Evolutionary conservation across 2,329 filamentous ascomycete species (phyloP).

Genomic region (Ophiocordyceps robertsii): DNA sequence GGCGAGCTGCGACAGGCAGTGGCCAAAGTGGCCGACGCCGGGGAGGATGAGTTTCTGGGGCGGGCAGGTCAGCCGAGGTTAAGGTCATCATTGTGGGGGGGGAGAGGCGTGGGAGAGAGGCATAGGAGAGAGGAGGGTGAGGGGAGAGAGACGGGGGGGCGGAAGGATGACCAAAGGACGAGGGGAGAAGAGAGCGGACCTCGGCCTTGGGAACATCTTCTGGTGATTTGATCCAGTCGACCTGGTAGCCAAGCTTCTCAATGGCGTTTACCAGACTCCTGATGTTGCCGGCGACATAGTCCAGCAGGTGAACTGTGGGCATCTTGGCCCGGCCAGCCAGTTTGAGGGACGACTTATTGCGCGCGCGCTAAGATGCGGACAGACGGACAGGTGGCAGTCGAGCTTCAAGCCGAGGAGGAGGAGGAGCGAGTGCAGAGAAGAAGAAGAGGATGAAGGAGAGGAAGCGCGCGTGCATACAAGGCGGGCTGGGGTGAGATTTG

Average conservation of each 20-base stretch:
- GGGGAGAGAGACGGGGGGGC: not conserved
- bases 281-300: conserved; percentile 95
- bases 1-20: conserved; percentile 78
- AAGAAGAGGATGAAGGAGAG: not conserved
- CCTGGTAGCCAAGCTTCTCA: conserved; percentile 83
- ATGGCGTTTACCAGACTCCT: conserved; percentile 95
- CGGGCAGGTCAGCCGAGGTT: not conserved
- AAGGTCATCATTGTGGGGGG: too few species aligned
- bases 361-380: too few species aligned
- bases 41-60: conserved; percentile 80
- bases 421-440: not conserved
- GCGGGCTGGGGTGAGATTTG: not conserved
- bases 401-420: too few species aligned
- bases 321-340: conserved; percentile 28
- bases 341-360: too few species aligned
- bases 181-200: conserved; percentile 28
- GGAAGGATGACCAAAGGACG: not conserved
- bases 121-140: conserved; percentile 3
- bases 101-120: not conserved
- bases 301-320: conserved; percentile 63
- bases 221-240: conserved; percentile 82
- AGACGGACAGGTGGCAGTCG: not conserved
- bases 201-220: conserved; percentile 76
- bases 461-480: not conserved
- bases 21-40: conserved; percentile 93